A percentile compares a stretch with the other conserved stretches of the same genome.
Evolutionary conservation across 108 stramenopile species (phyloP).

Genomic region (Phaeodactylum tricornutum): DNA sequence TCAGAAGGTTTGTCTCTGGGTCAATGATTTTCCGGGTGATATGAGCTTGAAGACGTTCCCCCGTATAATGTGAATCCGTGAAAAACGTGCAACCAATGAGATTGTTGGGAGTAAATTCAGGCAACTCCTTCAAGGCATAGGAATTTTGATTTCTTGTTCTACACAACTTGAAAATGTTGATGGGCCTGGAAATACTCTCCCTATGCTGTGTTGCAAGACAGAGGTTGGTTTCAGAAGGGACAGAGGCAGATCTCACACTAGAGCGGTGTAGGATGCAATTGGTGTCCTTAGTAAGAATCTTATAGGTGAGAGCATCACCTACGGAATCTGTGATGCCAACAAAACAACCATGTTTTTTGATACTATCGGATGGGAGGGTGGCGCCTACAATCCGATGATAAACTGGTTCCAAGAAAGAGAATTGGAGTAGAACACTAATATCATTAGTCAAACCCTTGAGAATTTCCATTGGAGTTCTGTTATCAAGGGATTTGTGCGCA

Average conservation of each 20-base stretch:
- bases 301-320: conserved; percentile 20
- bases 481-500: too few relatives aligned
- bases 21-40: background rate
- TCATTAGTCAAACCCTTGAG: background rate
- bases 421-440: background rate
- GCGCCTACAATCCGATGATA: conserved; percentile 1
- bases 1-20: background rate
- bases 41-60: background rate
- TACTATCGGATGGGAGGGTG: background rate
- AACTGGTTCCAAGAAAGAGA: conserved; percentile 1
- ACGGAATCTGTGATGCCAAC: conserved; percentile 21
- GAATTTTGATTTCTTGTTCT: background rate
- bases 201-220: background rate
- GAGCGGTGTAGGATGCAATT: conserved; percentile 12
- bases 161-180: background rate
- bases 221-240: background rate
- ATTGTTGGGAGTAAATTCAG: background rate
- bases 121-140: too few relatives aligned
- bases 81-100: background rate
- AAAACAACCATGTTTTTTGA: conserved; percentile 3
- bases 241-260: conserved; percentile 1
- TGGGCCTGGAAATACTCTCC: background rate
- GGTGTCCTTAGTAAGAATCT: conserved; percentile 6
- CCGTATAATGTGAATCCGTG: too few relatives aligned
- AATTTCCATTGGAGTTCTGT: too few relatives aligned